These are phyloP conservation scores for Sugiyamaella mastotermitis DNA, from an alignment of 805 yeast genomes.

Conservation along the genomic window DNA sequence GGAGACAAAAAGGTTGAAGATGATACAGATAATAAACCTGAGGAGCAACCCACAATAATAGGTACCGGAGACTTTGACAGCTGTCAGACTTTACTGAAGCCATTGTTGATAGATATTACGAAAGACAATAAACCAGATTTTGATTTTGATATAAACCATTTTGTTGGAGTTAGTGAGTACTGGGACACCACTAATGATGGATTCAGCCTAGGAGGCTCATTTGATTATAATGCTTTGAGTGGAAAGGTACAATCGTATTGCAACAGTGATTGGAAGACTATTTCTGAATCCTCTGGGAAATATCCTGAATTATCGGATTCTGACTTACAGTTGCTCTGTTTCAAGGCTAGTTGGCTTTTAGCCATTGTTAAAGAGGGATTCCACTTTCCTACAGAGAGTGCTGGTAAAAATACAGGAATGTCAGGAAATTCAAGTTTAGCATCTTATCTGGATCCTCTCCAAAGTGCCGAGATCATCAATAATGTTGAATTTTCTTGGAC, in stretches of 20 bases:
- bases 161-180: constrained; percentile 92
- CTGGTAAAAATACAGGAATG: not conserved
- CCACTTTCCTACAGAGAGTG: constrained; percentile 51
- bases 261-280: constrained; percentile 61
- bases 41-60: constrained; percentile 25
- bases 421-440: constrained; percentile 5
- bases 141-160: constrained; percentile 73
- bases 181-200: constrained; percentile 96
- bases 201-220: constrained; percentile 77
- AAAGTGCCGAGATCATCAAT: constrained; percentile 71
- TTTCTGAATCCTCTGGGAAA: constrained; percentile 39
- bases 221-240: constrained; percentile 67
- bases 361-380: constrained; percentile 89
- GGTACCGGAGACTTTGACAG: constrained; percentile 79
- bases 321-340: constrained; percentile 66
- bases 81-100: constrained; percentile 68
- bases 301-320: constrained; percentile 54
- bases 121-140: constrained; percentile 48
- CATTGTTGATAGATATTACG: constrained; percentile 41
- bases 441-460: constrained; percentile 51
- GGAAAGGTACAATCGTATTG: constrained; percentile 66
- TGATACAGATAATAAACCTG: not conserved
- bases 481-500: constrained; percentile 96
- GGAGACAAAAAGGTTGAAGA: constrained; percentile 1
- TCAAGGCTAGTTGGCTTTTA: constrained; percentile 91